Percentiles rank a stretch among this genome's conserved stretches.
Evolutionary conservation across 1,284 basidiomycete genomes (phyloP).

Genomic region (Cutaneotrichosporon arboriforme): DNA sequence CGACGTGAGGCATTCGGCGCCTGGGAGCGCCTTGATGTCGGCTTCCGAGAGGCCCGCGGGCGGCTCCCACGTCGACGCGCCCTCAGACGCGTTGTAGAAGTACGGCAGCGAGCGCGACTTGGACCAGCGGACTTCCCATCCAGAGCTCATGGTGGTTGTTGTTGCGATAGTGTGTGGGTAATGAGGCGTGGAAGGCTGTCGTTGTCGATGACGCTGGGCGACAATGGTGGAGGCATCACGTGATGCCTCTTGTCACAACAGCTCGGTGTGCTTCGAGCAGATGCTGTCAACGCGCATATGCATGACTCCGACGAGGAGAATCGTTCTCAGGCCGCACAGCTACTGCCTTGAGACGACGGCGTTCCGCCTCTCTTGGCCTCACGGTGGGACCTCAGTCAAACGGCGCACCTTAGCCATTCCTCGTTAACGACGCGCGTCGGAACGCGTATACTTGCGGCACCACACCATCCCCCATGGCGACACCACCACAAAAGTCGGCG

Average conservation of each 20-base stretch:
- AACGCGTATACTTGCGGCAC: neutral
- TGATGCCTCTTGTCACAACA: no score
- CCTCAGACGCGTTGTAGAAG: conserved; percentile 73
- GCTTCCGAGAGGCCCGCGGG: conserved; percentile 64
- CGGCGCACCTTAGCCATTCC: neutral
- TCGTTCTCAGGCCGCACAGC: no score
- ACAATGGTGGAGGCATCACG: neutral
- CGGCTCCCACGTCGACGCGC: conserved; percentile 74
- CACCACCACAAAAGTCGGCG: neutral
- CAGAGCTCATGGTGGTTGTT: conserved; percentile 2
- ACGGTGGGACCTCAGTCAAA: no score
- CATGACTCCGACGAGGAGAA: no score
- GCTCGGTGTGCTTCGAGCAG: no score
- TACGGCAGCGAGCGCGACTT: conserved; percentile 74
- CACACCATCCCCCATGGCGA: neutral
- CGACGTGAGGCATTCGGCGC: conserved; percentile 53
- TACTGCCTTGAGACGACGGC: no score
- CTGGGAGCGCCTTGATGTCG: conserved; percentile 62
- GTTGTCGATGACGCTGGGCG: neutral
- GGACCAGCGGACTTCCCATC: conserved; percentile 80
- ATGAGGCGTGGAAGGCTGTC: neutral
- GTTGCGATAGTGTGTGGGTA: neutral
- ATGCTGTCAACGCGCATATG: no score
- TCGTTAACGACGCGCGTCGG: neutral
- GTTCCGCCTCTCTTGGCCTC: no score